These are phyloP conservation scores for Balansia obtecta DNA, from an alignment of 2,329 filamentous ascomycete genomes.

Conservation along the genomic window DNA sequence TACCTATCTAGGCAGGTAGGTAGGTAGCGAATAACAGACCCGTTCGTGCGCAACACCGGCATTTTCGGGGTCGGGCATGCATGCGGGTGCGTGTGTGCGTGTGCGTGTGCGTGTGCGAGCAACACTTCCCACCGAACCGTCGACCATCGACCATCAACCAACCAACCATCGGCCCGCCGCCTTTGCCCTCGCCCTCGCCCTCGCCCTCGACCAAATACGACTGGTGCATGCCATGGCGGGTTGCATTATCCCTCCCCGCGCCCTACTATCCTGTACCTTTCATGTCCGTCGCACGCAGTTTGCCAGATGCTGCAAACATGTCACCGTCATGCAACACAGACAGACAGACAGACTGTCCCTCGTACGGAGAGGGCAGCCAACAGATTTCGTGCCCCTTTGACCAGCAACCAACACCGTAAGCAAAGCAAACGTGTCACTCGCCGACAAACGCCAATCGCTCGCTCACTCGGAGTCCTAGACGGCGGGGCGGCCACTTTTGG, in stretches of 20 bases:
- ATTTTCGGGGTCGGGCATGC: background rate
- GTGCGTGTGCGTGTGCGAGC: too few species aligned
- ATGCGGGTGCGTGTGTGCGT: too few species aligned
- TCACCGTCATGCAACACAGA: background rate
- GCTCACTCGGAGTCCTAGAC: background rate
- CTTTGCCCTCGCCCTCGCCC: background rate
- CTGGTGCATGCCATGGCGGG: background rate
- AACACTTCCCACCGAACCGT: background rate
- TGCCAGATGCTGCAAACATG: background rate
- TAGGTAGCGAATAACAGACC: too few species aligned
- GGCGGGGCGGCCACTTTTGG: background rate
- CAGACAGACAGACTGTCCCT: too few species aligned
- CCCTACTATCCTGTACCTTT: background rate
- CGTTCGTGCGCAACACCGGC: background rate
- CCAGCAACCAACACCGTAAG: background rate
- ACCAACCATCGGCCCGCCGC: too few species aligned
- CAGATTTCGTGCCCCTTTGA: background rate
- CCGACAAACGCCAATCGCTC: background rate
- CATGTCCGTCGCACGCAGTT: background rate
- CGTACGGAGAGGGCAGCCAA: background rate
- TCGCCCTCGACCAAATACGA: background rate
- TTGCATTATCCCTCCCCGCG: background rate
- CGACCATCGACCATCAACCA: background rate
- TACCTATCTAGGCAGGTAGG: too few species aligned
- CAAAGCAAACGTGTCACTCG: background rate